Percentiles rank a stretch among this genome's conserved stretches.
Evolutionary conservation across 805 yeast species (phyloP).

Genomic region (Candida loeiensis): DNA sequence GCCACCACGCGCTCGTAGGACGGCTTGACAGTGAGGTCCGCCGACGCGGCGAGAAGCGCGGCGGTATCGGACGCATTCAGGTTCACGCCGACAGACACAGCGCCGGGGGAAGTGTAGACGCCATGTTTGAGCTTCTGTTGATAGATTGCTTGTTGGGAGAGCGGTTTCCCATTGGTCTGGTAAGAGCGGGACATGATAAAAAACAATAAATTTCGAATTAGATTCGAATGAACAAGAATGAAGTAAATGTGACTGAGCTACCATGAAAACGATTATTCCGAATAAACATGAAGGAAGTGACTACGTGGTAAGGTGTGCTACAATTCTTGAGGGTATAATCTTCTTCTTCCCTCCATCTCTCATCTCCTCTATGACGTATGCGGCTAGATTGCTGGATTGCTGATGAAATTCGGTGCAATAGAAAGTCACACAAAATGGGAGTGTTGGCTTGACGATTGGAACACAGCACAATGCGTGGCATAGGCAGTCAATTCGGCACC

Average conservation of each 20-base stretch:
- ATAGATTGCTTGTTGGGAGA: slow-evolving; percentile 71
- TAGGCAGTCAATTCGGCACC: no score
- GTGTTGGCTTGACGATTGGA: no score
- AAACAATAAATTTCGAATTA: not conserved
- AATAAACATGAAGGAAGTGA: no score
- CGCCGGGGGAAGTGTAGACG: slow-evolving; percentile 49
- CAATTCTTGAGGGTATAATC: no score
- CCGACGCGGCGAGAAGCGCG: slow-evolving; percentile 67
- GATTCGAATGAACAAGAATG: not conserved
- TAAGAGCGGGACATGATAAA: slow-evolving; percentile 44
- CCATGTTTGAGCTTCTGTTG: slow-evolving; percentile 72
- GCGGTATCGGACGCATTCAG: slow-evolving; percentile 72
- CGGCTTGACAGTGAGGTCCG: slow-evolving; percentile 61
- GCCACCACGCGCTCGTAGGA: slow-evolving; percentile 58
- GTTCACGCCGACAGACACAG: slow-evolving; percentile 57
- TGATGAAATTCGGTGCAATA: not conserved
- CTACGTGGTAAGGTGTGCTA: no score
- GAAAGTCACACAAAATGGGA: not conserved
- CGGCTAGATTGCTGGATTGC: not conserved
- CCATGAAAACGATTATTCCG: no score
- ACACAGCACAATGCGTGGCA: no score
- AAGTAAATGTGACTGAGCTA: no score
- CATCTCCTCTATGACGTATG: not conserved
- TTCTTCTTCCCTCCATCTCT: no score
- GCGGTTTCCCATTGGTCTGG: slow-evolving; percentile 66